These are phyloP conservation scores for Heliamphora pulchella DNA, from an alignment of 179 eudicot species.

Conservation along the genomic window DNA sequence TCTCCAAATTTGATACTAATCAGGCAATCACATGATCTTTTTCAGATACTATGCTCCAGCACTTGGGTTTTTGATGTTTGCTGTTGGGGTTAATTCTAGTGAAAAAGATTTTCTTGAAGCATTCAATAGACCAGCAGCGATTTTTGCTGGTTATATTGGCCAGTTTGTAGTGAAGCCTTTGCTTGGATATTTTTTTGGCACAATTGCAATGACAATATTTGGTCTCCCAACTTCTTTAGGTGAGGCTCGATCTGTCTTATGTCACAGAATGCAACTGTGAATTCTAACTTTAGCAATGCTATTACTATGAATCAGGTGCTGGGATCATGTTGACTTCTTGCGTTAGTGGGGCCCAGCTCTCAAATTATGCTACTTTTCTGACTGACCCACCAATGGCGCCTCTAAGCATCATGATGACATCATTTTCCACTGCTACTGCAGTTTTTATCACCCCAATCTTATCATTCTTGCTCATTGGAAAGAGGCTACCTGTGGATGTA, in stretches of 20 bases:
- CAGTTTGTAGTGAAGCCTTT: conserved; percentile 77
- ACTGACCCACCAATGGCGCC: conserved; percentile 91
- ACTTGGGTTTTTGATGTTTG: conserved; percentile 89
- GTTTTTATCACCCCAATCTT: conserved; percentile 77
- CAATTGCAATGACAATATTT: conserved; percentile 50
- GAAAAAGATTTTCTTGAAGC: conserved; percentile 90
- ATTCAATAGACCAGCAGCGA: conserved; percentile 65
- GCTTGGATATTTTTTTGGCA: conserved; percentile 77
- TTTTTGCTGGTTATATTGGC: conserved; percentile 77
- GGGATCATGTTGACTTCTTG: conserved; percentile 93
- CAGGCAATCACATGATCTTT: neutral
- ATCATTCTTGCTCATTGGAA: conserved; percentile 81
- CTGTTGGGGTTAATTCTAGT: conserved; percentile 91
- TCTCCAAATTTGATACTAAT: neutral
- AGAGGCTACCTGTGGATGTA: conserved; percentile 88
- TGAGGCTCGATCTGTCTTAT: conserved; percentile 19
- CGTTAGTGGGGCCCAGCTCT: conserved; percentile 95
- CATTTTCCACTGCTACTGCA: conserved; percentile 85
- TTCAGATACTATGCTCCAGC: conserved; percentile 96
- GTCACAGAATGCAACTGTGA: neutral
- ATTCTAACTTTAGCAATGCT: conserved; percentile 4
- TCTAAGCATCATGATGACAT: conserved; percentile 85
- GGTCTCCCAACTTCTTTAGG: conserved; percentile 82
- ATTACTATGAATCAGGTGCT: conserved; percentile 47
- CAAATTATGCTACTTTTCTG: conserved; percentile 84